Evolutionary conservation across 306 rosid species (phyloP).

Genomic region (Citrullus colocynthis): DNA sequence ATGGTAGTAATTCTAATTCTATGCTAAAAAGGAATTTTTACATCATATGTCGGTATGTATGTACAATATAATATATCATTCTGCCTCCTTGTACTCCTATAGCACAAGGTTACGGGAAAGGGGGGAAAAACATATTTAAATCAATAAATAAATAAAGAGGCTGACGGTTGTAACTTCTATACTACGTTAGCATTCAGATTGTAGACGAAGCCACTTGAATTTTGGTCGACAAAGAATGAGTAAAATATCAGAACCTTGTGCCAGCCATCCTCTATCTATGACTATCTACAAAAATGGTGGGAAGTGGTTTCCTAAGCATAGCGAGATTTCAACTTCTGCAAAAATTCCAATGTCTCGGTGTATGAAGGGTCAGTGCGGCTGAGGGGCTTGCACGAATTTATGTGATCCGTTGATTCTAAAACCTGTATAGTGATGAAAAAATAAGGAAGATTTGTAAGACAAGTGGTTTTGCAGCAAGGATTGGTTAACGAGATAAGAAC

Average conservation of each 20-base stretch:
- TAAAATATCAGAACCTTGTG: background rate
- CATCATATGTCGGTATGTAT: background rate
- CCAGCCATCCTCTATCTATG: background rate
- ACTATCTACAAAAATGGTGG: constrained; percentile 3
- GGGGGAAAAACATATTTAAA: background rate
- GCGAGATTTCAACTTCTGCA: constrained; percentile 50
- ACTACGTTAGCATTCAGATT: background rate
- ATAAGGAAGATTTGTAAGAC: background rate
- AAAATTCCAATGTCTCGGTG: constrained; percentile 56
- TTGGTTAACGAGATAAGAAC: background rate
- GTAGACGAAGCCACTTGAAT: background rate
- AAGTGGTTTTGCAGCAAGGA: background rate
- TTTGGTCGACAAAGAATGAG: background rate
- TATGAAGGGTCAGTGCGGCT: constrained; percentile 76
- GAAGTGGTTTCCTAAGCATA: constrained; percentile 1
- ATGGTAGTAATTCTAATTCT: too few relatives aligned
- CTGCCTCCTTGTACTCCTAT: background rate
- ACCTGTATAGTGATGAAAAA: constrained; percentile 43
- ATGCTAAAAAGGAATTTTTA: background rate
- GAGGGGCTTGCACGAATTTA: constrained; percentile 86
- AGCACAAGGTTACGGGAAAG: background rate
- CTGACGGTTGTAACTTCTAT: background rate
- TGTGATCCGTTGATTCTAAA: constrained; percentile 90
- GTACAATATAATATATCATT: background rate
- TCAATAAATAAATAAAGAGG: background rate